Evolutionary conservation across 306 rosid species (phyloP).

Genomic region (Inga oerstediana): DNA sequence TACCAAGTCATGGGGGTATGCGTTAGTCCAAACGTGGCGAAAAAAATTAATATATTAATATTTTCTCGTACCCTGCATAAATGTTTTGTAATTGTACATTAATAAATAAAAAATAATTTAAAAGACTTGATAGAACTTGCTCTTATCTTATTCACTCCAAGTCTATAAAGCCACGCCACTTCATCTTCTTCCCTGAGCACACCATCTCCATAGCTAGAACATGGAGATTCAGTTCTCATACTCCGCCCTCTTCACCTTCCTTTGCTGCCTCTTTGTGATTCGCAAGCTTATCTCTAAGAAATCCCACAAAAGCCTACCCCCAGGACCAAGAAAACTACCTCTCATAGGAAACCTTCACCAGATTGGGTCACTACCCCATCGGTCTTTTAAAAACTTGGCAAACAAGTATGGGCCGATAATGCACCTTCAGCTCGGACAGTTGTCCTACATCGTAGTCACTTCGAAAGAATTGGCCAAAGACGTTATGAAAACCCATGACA

Average conservation of each 20-base stretch:
- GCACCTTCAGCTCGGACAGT: not conserved
- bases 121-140: too few relatives aligned
- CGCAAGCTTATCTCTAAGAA: not conserved
- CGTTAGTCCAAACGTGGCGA: too few relatives aligned
- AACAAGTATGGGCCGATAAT: not conserved
- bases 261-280: not conserved
- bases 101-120: too few relatives aligned
- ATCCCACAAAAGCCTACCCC: not conserved
- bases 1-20: too few relatives aligned
- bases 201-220: not conserved
- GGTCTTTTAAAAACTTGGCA: not conserved
- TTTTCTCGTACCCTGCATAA: too few relatives aligned
- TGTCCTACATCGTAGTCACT: not conserved
- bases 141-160: too few relatives aligned
- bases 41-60: too few relatives aligned
- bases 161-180: not conserved
- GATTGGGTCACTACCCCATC: not conserved
- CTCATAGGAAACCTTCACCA: constrained; percentile 1
- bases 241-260: not conserved
- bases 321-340: not conserved
- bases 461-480: not conserved
- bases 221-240: not conserved
- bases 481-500: not conserved
- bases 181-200: not conserved
- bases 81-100: too few relatives aligned